Evolutionary conservation across 495 filamentous ascomycete species (phyloP), one percentile per base, ranked within the genome.

Genomic region (Lepidopterella palustris): DNA sequence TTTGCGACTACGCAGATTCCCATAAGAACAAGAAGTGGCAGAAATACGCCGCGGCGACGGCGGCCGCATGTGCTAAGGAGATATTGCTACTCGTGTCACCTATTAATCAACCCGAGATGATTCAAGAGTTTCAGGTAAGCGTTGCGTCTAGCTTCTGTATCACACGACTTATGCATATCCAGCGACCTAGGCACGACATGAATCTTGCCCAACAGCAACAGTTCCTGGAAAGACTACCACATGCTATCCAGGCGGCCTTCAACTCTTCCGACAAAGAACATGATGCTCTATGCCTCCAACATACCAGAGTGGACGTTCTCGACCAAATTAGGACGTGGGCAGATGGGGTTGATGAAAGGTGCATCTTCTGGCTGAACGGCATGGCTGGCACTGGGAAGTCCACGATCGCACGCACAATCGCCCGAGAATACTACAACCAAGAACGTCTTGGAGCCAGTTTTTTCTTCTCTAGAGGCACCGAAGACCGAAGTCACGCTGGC

Each of bases 361-460:
- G 10, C 45, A 69, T 72, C 56, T 72, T 71, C 53, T 74, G 68
- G 72, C 58, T 74, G 9, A 62, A 61, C 23, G 71, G 66, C 11
- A 62, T 31, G 51, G 51, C 51, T 21, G 51, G 51, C 24, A 53
- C 51, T 18, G 24, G 51, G 1, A 53, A 53, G 24, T 53, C 51
- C 20, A 53, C 51, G 3, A 53, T 53, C 5, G 51, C 51, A 8
- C 26, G 27, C 4, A 53, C 51, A 23, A 20, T 53, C 23, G 51
- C 51, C 6, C 35, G 10, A 15, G 21, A 47, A 31, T 45, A 9
- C n/a, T 56, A 62, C 57, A 23, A 25, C 10, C 29, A 62, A 49
- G 24, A 55, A 8, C 45, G 26, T 3, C 63, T 65, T 2, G 65
- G 58, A 56, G 63, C 58, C 13, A 68, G 65, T 32, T 68, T 68